Base-by-base conservation (phyloP, 192 early-diverging fungal genomes). In the Kickxella alabastrina region DNA sequence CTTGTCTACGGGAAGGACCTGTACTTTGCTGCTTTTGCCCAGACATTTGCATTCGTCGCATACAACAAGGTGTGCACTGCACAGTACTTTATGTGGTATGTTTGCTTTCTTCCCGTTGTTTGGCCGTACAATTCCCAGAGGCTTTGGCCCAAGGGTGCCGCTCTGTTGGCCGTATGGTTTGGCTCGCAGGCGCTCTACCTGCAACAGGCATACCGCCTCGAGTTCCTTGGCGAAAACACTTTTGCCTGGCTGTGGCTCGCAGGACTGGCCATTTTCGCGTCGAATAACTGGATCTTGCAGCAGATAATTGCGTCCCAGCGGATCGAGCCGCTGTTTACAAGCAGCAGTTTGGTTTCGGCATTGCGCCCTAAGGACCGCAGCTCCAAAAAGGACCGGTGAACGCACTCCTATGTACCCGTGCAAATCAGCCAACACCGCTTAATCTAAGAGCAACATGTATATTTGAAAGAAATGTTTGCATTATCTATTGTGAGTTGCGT, bases 31-130 rank as follows among this genome's bases (percentile, higher is more conserved):
- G 82, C 80, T 15, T 97, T 97, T 73, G 64, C 87, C 25, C 97
- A 99, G 52, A 99, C 95, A 0, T 95, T 93, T 81, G 83, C 84
- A 1, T 99, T 99, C 82, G 94, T 99, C 6, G 84, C 87, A 19
- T 87, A 87, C 59, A 96, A 99, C 79, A 97, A 97, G 77, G 97
- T 97, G 43, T 90, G 87, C 65, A 99, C 97, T 1, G 87, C 93
- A 18, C 69, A 98, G 89, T 98, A 99, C 57, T 99, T 99, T 65
- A 95, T 99, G 92, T 99, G 96, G 96, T 97, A 97, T 61, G 82
- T 96, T 13, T 92, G 90, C 68, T 77, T 95, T 15, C 68, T 97
- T 22, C 96, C 96, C 18, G 55, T 97, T 8, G 77, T 95, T 13
- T 75, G 95, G 52, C 92, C 89, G 12, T 81, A 62, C 26, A 85